phyloP scores from a whole-genome alignment of 73 alveolate species.

The Paramecium biaurelia region DNA sequence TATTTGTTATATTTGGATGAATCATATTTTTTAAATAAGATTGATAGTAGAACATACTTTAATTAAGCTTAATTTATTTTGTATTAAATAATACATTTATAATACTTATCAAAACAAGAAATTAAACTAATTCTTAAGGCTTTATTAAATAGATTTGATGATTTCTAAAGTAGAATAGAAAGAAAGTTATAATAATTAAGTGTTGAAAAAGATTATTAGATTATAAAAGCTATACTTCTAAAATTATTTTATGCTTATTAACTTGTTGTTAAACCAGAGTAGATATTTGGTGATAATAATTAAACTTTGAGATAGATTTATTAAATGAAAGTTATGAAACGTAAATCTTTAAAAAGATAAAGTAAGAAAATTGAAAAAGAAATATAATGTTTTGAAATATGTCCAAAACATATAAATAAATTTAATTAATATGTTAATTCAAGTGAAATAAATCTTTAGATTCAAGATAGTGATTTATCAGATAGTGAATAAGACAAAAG shows the following conservation, averaged over 20 bases:
- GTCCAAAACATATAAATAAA: not conserved
- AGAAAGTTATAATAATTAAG: not conserved
- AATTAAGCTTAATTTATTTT: not conserved
- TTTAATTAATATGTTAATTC: not conserved
- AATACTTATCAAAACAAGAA: not conserved
- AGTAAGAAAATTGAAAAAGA: not conserved
- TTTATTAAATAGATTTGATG: not conserved
- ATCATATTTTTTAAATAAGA: not conserved
- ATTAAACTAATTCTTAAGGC: not conserved
- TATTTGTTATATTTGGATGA: not conserved
- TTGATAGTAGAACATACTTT: not conserved
- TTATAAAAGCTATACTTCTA: not conserved
- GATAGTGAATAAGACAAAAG: slow-evolving; percentile 7
- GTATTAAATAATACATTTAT: not conserved
- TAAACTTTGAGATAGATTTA: not conserved
- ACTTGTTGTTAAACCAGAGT: not conserved
- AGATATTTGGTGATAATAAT: not conserved
- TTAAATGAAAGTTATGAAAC: not conserved
- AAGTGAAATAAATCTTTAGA: not conserved
- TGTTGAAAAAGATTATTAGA: not conserved
- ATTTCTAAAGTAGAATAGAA: not conserved
- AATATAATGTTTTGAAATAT: not conserved
- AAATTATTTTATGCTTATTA: not conserved
- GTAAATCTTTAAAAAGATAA: not conserved
- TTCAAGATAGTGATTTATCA: not conserved